Base-by-base conservation (phyloP, 2,329 filamentous ascomycete species). In the Cytospora paraplurivora region DNA sequence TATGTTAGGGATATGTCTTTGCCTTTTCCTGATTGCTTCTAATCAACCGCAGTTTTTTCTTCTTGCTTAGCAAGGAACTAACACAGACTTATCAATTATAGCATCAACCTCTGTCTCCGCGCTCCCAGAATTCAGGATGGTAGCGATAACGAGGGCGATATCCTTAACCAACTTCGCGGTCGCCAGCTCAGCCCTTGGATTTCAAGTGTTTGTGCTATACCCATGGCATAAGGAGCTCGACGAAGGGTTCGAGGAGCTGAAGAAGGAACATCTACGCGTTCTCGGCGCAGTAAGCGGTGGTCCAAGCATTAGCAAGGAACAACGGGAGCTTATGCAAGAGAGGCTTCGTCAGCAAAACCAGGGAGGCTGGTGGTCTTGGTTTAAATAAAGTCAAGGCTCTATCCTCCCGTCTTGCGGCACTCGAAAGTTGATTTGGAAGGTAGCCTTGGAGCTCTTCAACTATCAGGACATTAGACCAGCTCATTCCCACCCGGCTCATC, bases 161-260 rank as follows among this genome's bases (percentile, higher is more conserved):
- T 87, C 85, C 12, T 68, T 88, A 66, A 87, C 85, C 66, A 88
- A 90, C 76, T 90, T 90, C 71, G 71, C 82, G 67, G 85, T 90
- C 65, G 88, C 86, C 59, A 82, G 81, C 35, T 88, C 86, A 4
- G 88, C 88, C 0, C 79, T 90, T 38, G 79, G 78, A 41, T 90
- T 90, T 73, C 87, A 90, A 74, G 85, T 89, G 56, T 87, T 85
- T 68, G 88, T 90, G 47, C 78, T 90, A 12, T 90, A 90, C 73
- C 88, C 88, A 1, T 90, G 87, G 87, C 87, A 90, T 74, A 82
- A 88, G 69, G 78, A 88, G 71, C 76, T 90, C 7, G 85, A 89
- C 67, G 79, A 82, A 21, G 83, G 85, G 65, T 89, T 90, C 69
- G 78, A 84, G 62, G 76, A 79, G 12, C 75, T 89, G 32, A 86